Conservation (phyloP, 1,284 basidiomycete species). For the Bondarzewia mesenterica region DNA sequence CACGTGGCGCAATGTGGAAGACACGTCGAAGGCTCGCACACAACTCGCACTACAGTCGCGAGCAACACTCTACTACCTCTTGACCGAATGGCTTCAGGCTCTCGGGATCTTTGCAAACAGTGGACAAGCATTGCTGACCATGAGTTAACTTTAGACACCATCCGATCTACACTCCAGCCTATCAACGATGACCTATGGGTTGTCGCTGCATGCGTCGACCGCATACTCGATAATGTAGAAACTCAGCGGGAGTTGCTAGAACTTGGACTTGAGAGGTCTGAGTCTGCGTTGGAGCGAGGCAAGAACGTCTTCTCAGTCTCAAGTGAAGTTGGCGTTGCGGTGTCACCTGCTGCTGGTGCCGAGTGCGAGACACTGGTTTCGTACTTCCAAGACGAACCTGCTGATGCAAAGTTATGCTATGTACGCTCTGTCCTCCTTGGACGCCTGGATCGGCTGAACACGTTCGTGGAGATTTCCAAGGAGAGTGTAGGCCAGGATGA, state of each 20-base stretch:
- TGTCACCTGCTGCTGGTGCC: slow-evolving; percentile 8
- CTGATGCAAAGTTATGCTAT: slow-evolving; percentile 55
- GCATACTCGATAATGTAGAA: slow-evolving; percentile 48
- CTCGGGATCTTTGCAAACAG: slow-evolving; percentile 32
- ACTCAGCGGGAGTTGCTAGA: slow-evolving; percentile 52
- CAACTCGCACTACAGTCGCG: not conserved
- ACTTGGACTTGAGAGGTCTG: slow-evolving; percentile 53
- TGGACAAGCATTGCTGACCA: slow-evolving; percentile 53
- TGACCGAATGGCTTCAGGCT: slow-evolving; percentile 19
- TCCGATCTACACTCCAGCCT: slow-evolving; percentile 40
- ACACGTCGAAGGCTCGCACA: not conserved
- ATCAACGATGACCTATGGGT: slow-evolving; percentile 68
- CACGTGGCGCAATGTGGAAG: not conserved
- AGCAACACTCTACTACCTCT: not conserved
- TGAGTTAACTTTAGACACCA: slow-evolving; percentile 40
- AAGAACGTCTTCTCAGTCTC: slow-evolving; percentile 23
- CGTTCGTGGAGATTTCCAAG: slow-evolving; percentile 53
- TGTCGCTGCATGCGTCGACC: slow-evolving; percentile 61
- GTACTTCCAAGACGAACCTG: slow-evolving; percentile 44
- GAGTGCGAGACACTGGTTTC: slow-evolving; percentile 25
- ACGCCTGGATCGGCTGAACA: slow-evolving; percentile 59
- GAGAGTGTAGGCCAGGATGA: slow-evolving; percentile 19
- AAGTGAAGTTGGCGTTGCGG: slow-evolving; percentile 12
- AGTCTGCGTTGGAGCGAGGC: slow-evolving; percentile 37
- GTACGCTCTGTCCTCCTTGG: slow-evolving; percentile 55